phyloP scores from a whole-genome alignment of 2,329 filamentous ascomycete species.

The Xylogone sp. region DNA sequence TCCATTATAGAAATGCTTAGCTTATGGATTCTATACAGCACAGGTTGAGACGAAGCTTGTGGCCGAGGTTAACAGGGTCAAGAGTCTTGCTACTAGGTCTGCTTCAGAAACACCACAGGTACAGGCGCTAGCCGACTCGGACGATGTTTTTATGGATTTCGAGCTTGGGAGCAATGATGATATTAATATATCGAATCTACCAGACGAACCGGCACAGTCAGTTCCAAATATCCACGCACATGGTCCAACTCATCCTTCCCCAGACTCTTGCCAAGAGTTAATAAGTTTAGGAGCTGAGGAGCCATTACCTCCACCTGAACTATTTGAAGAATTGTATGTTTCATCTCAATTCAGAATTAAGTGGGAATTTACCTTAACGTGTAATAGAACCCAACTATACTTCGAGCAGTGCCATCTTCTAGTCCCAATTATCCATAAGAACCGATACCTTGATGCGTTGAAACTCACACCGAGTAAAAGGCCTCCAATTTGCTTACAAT shows the following conservation, averaged over 20 bases:
- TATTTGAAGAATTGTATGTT: slow-evolving; percentile 77
- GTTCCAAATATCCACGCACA: slow-evolving; percentile 6
- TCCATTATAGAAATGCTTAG: slow-evolving; percentile 6
- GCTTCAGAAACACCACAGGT: background rate
- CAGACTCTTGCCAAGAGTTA: slow-evolving; percentile 54
- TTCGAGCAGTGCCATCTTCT: slow-evolving; percentile 72
- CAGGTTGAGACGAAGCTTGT: slow-evolving; percentile 72
- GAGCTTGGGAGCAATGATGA: slow-evolving; percentile 12
- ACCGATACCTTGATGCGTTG: slow-evolving; percentile 71
- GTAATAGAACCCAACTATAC: slow-evolving; percentile 64
- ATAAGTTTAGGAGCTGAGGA: slow-evolving; percentile 80
- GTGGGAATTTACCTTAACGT: background rate
- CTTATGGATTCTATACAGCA: slow-evolving; percentile 62
- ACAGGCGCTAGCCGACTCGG: slow-evolving; percentile 1
- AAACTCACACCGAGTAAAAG: slow-evolving; percentile 68
- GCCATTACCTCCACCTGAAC: slow-evolving; percentile 70
- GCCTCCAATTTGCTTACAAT: slow-evolving; percentile 78
- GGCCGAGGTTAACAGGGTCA: slow-evolving; percentile 27
- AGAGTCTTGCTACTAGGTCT: slow-evolving; percentile 7
- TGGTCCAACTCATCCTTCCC: slow-evolving; percentile 7
- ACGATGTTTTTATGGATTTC: slow-evolving; percentile 19
- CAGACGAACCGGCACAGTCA: slow-evolving; percentile 12
- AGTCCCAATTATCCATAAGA: slow-evolving; percentile 73
- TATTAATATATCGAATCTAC: slow-evolving; percentile 6
- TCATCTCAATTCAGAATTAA: slow-evolving; percentile 14